Base-by-base conservation (phyloP, 2,329 filamentous ascomycete species). In the Trichoderma citrinoviride region DNA sequence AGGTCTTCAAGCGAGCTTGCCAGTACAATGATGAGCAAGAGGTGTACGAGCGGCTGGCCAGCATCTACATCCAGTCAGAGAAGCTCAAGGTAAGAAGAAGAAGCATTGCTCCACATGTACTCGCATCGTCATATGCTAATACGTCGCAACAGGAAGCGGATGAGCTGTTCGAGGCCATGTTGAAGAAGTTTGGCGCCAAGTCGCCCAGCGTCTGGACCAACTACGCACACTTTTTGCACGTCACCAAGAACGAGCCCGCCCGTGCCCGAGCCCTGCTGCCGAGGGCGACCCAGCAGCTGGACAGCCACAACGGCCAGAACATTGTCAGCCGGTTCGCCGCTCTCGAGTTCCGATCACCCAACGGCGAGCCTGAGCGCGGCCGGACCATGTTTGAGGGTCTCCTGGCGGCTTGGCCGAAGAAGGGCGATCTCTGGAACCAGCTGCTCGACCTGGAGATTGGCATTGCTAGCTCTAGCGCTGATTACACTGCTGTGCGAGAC, bases 321-420 rank as follows among this genome's bases (percentile, higher is more conserved):
- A 84, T 96, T 0, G 92, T 94, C 64, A 87, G 90, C 71, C 93
- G 94, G 70, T 97, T 99, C 75, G 95, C 91, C 0, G 90, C 91
- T 19, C 85, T 99, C 23, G 95, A 99, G 77, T 99, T 96, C 84
- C 90, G 88, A 69, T 94, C 91, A 12, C 77, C 87, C 7, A 87
- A 90, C 71, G 93, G 93, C 62, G 91, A 96, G 71, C 82, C 92
- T 3, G 96, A 99, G 79, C 91, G 92, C 65, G 95, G 95, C 10
- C 90, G 96, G 19, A 99, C 96, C 27, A 89, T 98, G 73, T 98
- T 98, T 72, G 94, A 97, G 77, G 90, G 90, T 44, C 83, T 99
- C 8, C 83, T 99, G 7, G 85, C 87, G 41, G 89, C 90, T 5
- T 97, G 90, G 81, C 92, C 93, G 52, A 96, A 96, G 81, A 91